Percentiles rank a stretch among this genome's conserved stretches.
phyloP scores from a whole-genome alignment of 179 eudicot species.

The Gypsophila paniculata region DNA sequence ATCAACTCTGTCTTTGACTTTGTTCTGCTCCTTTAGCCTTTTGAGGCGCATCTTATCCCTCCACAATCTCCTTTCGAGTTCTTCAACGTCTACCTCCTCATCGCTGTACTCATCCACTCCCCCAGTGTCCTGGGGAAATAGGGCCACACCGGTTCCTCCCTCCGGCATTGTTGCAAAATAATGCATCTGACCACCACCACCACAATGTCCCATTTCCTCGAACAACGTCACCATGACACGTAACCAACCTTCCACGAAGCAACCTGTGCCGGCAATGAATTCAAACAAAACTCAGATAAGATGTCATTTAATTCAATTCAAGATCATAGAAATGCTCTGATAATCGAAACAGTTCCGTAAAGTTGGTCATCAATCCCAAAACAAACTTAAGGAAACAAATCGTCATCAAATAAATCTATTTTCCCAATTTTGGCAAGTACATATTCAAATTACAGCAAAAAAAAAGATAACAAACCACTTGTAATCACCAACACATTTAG shows the following conservation, averaged over 20 bases:
- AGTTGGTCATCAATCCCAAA: background rate
- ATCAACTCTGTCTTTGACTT: background rate
- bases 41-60: slow-evolving; percentile 24
- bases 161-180: slow-evolving; percentile 1
- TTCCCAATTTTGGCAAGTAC: background rate
- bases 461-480: background rate
- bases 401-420: background rate
- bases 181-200: slow-evolving; percentile 10
- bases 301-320: slow-evolving; percentile 5
- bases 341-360: background rate
- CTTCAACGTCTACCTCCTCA: slow-evolving; percentile 21
- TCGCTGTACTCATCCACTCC: slow-evolving; percentile 21
- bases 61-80: slow-evolving; percentile 28
- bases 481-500: background rate
- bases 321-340: background rate
- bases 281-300: background rate
- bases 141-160: background rate
- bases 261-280: background rate
- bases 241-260: background rate
- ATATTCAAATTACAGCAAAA: background rate
- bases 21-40: slow-evolving; percentile 22
- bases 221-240: slow-evolving; percentile 7
- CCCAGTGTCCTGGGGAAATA: background rate
- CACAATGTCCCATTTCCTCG: slow-evolving; percentile 21
- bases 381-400: slow-evolving; percentile 9